Percentiles rank a stretch among this genome's conserved stretches.
These are phyloP conservation scores for Mucor piriformis DNA, from an alignment of 371 early-diverging fungal genomes.

Conservation along the genomic window DNA sequence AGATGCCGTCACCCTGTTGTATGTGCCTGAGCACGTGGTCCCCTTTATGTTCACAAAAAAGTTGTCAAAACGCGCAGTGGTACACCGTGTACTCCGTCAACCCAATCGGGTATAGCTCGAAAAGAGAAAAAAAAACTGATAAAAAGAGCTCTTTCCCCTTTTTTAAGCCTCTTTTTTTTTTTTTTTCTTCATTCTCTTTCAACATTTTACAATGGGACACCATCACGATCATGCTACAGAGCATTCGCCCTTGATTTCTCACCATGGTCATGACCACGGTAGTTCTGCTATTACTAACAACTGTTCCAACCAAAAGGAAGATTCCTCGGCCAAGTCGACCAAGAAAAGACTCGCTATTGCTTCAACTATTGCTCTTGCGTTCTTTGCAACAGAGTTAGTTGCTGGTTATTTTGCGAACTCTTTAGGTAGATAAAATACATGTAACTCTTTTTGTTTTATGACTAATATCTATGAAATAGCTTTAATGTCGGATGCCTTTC, in stretches of 20 bases:
- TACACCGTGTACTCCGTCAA: not conserved
- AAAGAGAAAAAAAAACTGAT: not conserved
- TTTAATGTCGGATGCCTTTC: slow-evolving; percentile 75
- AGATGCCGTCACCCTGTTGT: no score
- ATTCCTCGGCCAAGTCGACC: slow-evolving; percentile 14
- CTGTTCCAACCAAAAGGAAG: slow-evolving; percentile 34
- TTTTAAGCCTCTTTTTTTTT: slow-evolving; percentile 1
- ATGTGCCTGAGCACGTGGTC: no score
- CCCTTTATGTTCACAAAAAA: no score
- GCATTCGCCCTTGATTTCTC: slow-evolving; percentile 8
- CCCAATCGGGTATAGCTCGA: not conserved
- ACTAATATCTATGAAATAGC: no score
- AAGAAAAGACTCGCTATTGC: slow-evolving; percentile 52
- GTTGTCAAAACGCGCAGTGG: no score
- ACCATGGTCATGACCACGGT: not conserved
- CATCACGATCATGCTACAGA: slow-evolving; percentile 10
- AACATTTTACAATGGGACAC: not conserved
- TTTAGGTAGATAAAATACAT: slow-evolving; percentile 36
- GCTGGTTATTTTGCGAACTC: slow-evolving; percentile 70
- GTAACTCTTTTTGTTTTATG: no score
- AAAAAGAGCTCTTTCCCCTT: not conserved
- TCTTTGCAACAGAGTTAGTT: slow-evolving; percentile 70
- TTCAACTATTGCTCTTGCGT: slow-evolving; percentile 55
- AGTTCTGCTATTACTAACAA: slow-evolving; percentile 9
- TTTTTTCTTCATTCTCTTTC: not conserved